Base-by-base conservation (phyloP, 768 basidiomycete species). In the Royoungia palumana region DNA sequence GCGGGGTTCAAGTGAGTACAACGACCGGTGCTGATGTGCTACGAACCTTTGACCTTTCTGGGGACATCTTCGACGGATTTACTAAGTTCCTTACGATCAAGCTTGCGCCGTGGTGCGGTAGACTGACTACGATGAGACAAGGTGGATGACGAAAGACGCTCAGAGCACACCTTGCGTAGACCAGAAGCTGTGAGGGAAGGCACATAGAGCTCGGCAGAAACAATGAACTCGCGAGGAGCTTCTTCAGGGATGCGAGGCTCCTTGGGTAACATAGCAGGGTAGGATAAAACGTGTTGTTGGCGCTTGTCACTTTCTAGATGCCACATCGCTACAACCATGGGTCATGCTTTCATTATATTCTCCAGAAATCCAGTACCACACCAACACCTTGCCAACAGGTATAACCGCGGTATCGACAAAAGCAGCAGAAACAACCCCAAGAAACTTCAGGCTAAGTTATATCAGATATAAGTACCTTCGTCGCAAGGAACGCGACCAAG, bases 151-250 rank as follows among this genome's bases (percentile, higher is more conserved):
- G 41, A 47, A 32, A n/a, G 39, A n/a, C 5, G 19, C 11, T 16
- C 28, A 47, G 46, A n/a, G 52, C 67, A 40, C 48, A 83, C 86
- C 77, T 83, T 87, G 47, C 80, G 79, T 35, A 82, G 62, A 21
- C 73, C 70, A 30, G 73, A 63, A 35, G 73, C 73, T 5, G 79
- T 75, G 32, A 75, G 67, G 28, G 73, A 71, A 13, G 82, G 80
- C 17, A 87, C 69, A 54, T 81, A 85, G 21, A 89, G 68, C 56
- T 87, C 81, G 9, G 76, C 79, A 42, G 77, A 75, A 46, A 82
- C 75, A 49, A 81, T 73, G 59, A 81, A 85, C 62, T 88, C 85
- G 51, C 60, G 68, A 37, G 57, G 59, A 28, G 46, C 8, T 12
- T 36, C 37, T 25, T 49, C 50, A 14, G 39, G 22, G 43, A 44